These are phyloP conservation scores for Dictyostelium firmibasis DNA, from an alignment of 78 protist species.

Conservation along the genomic window DNA sequence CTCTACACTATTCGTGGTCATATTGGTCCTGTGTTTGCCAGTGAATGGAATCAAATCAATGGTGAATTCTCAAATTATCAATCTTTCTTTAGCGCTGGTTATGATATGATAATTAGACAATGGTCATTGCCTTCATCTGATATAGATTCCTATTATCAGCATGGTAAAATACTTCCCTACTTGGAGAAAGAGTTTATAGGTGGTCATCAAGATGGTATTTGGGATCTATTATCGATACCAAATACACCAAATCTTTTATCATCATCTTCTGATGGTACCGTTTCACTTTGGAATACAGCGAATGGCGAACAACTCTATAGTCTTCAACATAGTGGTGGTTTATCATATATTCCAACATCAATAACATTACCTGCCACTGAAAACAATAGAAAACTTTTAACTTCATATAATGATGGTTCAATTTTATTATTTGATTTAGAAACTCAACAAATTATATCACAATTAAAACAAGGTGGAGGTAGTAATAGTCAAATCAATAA, in stretches of 20 bases:
- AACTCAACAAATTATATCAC: conserved; percentile 22
- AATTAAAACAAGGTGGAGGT: neutral
- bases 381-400: conserved; percentile 9
- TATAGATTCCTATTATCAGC: conserved; percentile 45
- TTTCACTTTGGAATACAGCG: conserved; percentile 62
- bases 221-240: conserved; percentile 60
- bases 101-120: conserved; percentile 57
- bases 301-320: neutral
- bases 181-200: conserved; percentile 49
- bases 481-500: conserved; percentile 27
- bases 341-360: neutral
- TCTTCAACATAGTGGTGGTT: neutral
- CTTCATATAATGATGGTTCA: conserved; percentile 40
- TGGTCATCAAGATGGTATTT: conserved; percentile 83
- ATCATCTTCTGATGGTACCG: conserved; percentile 77
- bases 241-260: conserved; percentile 20
- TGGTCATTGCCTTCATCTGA: conserved; percentile 62
- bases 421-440: conserved; percentile 29
- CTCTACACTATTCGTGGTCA: conserved; percentile 83
- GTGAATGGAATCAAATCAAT: conserved; percentile 13
- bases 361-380: conserved; percentile 33
- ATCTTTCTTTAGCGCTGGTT: conserved; percentile 68
- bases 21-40: conserved; percentile 69
- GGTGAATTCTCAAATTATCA: neutral
- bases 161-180: conserved; percentile 9